Conservation (phyloP, 805 yeast species). For the Wickerhamomyces ciferrii region DNA sequence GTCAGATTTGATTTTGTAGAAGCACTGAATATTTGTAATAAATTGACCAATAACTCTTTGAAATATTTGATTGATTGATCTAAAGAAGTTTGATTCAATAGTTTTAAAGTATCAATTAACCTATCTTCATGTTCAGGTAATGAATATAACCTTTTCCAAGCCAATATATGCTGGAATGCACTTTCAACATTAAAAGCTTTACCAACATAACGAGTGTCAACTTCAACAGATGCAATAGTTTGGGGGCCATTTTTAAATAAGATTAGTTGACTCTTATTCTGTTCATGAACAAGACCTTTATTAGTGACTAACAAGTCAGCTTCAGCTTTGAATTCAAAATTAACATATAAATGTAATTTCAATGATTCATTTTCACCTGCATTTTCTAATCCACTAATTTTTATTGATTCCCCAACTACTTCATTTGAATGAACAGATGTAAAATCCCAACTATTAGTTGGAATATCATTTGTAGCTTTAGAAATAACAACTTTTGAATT, state of each 20-base stretch:
- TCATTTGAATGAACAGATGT: constrained; percentile 71
- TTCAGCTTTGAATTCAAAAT: constrained; percentile 59
- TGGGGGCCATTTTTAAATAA: constrained; percentile 32
- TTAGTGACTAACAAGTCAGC: constrained; percentile 46
- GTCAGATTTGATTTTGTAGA: constrained; percentile 13
- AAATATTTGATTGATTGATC: constrained; percentile 53
- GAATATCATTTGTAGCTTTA: constrained; percentile 61
- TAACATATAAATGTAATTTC: constrained; percentile 50
- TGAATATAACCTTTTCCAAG: constrained; percentile 39
- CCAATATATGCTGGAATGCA: constrained; percentile 47
- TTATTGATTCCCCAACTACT: constrained; percentile 64
- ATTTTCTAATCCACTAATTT: constrained; percentile 52
- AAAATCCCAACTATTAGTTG: constrained; percentile 57
- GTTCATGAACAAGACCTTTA: constrained; percentile 42
- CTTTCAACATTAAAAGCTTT: constrained; percentile 54
- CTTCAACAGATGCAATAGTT: constrained; percentile 41
- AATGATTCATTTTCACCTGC: constrained; percentile 47
- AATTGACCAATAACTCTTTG: constrained; percentile 42
- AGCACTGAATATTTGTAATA: constrained; percentile 30
- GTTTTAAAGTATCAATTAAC: constrained; percentile 40
- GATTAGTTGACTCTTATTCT: constrained; percentile 41
- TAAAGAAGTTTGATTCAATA: constrained; percentile 49
- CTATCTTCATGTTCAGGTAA: constrained; percentile 36
- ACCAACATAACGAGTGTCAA: constrained; percentile 66
- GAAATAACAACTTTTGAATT: constrained; percentile 49